Evolutionary conservation across 2,329 filamentous ascomycete genomes (phyloP), one percentile per base, ranked within the genome.

Genomic region (Lasiodiplodia sp.): DNA sequence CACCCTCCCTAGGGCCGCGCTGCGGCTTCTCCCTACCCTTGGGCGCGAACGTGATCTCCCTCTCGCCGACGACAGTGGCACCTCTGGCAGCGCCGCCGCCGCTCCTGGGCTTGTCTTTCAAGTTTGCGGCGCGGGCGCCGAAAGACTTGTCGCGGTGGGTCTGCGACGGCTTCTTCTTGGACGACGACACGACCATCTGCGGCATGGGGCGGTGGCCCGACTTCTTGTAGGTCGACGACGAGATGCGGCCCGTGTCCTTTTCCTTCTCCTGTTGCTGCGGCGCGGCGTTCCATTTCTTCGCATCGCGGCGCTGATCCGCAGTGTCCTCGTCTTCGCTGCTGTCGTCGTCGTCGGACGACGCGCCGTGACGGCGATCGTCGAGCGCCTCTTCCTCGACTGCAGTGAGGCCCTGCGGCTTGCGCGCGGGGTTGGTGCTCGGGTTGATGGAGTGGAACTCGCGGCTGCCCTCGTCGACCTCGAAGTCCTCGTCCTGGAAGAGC

Each of bases 401-500:
- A 0, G 80, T 87, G 75, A 90, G 84, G 23, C 86, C 87, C 68
- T 81, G 81, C 55, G 79, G 80, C n/a, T 71, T 75, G 55, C 69
- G 74, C 3, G 60, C 4, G 51, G 62, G 23, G 67, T 83, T 87
- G 8, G 93, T 96, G 79, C 93, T 97, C 4, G 96, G 93, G 78
- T 99, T 99, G 80, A 97, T 89, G 56, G 91, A 87, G 69, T 90
- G 88, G 84, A 97, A 99, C 79, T 98, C 95, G 75, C 89, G 87
- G 71, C 91, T 96, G 49, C 83, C 91, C 82, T 99, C 96, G 79
- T 99, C 95, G 69, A 99, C 92, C 74, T 88, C 88, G 79, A 97
- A 98, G 68, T 97, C 94, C 74, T 94, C 91, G 78, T 98, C 93
- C 77, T 97, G 91, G 82, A 98, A 99, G 70, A 99, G 82, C 73